Percentiles rank a stretch among this genome's conserved stretches.
These are phyloP conservation scores for Beta lomatogona DNA, from an alignment of 179 eudicot genomes.

Conservation along the genomic window DNA sequence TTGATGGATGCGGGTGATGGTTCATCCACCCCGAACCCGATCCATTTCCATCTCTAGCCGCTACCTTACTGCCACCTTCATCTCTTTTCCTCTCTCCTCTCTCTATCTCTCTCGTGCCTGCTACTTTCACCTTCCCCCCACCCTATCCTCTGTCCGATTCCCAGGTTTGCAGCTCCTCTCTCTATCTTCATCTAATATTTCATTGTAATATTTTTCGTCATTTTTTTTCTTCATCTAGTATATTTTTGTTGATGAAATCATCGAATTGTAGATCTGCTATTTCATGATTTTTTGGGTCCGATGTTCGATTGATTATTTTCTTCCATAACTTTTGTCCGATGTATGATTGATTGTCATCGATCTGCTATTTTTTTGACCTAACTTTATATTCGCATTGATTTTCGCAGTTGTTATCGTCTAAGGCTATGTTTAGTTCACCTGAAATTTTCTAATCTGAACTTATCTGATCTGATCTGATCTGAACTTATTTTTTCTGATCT, in stretches of 20 bases:
- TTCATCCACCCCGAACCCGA: no score
- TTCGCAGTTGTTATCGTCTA: not conserved
- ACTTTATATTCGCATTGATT: not conserved
- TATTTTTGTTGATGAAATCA: no score
- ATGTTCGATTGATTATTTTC: not conserved
- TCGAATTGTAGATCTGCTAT: not conserved
- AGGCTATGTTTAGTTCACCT: no score
- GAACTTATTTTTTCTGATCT: no score
- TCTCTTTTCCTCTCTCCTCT: not conserved
- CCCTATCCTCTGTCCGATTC: not conserved
- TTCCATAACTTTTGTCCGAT: not conserved
- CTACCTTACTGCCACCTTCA: constrained; percentile 14
- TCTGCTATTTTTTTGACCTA: not conserved
- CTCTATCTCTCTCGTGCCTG: not conserved
- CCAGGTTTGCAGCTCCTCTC: constrained; percentile 1
- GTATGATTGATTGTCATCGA: not conserved
- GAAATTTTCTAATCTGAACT: no score
- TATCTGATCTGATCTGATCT: no score
- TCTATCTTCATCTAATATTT: not conserved
- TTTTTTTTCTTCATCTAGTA: no score
- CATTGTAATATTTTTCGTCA: no score
- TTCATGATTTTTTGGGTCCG: not conserved
- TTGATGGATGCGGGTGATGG: no score
- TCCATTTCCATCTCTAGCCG: no score
- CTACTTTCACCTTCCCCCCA: not conserved